Evolutionary conservation across 441 rosid species (phyloP).

Genomic region (Metrosideros polymorpha): DNA sequence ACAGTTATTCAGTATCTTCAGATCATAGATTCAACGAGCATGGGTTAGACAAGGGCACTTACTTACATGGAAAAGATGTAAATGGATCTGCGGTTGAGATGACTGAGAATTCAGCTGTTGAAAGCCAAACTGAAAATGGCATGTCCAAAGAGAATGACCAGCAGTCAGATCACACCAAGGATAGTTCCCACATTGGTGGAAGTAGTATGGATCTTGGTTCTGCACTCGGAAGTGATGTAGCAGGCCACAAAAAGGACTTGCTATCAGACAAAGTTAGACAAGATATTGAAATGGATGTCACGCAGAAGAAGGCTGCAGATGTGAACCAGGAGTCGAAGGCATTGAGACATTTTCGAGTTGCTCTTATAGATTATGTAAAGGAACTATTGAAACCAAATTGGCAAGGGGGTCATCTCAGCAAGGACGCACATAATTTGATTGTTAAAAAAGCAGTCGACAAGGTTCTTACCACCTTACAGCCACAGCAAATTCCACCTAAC

Average conservation of each 20-base stretch:
- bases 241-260: constrained; percentile 20
- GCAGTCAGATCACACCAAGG: constrained; percentile 23
- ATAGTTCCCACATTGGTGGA: constrained; percentile 20
- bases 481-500: constrained; percentile 52
- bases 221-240: constrained; percentile 25
- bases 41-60: constrained; percentile 15
- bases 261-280: constrained; percentile 24
- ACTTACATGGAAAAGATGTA: constrained; percentile 22
- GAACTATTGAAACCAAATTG: constrained; percentile 75
- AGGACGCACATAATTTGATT: constrained; percentile 69
- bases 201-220: constrained; percentile 19
- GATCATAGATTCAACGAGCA: constrained; percentile 27
- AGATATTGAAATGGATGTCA: constrained; percentile 27
- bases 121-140: constrained; percentile 23
- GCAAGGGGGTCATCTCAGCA: constrained; percentile 74
- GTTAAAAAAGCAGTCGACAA: constrained; percentile 75
- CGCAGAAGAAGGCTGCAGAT: constrained; percentile 34
- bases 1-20: constrained; percentile 33
- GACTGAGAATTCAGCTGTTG: constrained; percentile 41
- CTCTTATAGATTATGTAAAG: constrained; percentile 57
- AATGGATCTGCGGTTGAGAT: constrained; percentile 26
- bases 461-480: constrained; percentile 52
- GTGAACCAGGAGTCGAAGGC: constrained; percentile 34
- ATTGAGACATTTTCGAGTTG: constrained; percentile 46
- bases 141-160: constrained; percentile 39